Conservation (phyloP, 768 basidiomycete species). For the Nevesoporus exiguus region DNA sequence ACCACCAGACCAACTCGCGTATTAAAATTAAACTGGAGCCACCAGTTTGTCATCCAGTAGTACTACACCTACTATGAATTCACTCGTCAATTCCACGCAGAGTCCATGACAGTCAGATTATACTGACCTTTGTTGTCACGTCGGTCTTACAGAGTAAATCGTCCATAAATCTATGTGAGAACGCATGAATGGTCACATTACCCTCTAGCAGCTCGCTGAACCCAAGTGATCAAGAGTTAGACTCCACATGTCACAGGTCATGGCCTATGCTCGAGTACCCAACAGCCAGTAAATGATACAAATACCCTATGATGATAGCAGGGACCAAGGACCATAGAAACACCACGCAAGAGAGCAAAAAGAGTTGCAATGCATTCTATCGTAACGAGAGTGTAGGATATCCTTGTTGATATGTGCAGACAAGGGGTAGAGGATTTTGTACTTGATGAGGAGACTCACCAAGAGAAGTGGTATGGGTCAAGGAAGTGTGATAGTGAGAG, state of each 20-base stretch:
- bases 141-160: slow-evolving; percentile 73
- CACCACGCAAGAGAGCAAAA: slow-evolving; percentile 44
- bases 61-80: slow-evolving; percentile 65
- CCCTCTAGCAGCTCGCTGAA: slow-evolving; percentile 83
- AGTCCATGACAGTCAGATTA: neutral
- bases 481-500: too few species aligned
- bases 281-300: slow-evolving; percentile 66
- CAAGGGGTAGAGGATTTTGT: too few species aligned
- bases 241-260: slow-evolving; percentile 87
- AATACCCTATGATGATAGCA: slow-evolving; percentile 65
- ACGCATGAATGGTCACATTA: slow-evolving; percentile 91
- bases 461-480: too few species aligned
- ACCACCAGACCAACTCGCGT: slow-evolving; percentile 69
- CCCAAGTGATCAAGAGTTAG: slow-evolving; percentile 78
- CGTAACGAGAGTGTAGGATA: too few species aligned
- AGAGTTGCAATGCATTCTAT: slow-evolving; percentile 1
- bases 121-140: slow-evolving; percentile 63
- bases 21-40: slow-evolving; percentile 85
- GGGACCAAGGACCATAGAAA: slow-evolving; percentile 85
- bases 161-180: slow-evolving; percentile 73
- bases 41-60: slow-evolving; percentile 89
- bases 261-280: slow-evolving; percentile 79
- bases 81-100: neutral
- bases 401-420: too few species aligned
- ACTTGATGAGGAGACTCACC: too few species aligned